phyloP scores from a whole-genome alignment of 805 yeast genomes.

The Allodekkera sacchari region DNA sequence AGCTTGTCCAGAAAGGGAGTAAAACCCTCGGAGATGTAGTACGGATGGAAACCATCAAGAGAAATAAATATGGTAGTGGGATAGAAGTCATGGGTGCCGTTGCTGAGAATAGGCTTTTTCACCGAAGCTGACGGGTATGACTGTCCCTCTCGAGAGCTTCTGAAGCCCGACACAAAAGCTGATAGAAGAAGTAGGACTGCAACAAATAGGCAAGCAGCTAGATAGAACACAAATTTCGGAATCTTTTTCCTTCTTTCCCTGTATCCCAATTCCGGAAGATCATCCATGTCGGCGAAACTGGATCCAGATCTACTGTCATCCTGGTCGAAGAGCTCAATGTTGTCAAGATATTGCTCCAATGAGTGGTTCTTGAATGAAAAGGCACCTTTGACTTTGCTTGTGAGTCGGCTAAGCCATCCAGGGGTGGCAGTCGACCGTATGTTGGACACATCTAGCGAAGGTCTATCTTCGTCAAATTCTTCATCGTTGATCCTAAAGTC shows the following conservation, averaged over 20 bases:
- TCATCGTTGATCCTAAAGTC: conserved; percentile 17
- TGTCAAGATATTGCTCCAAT: conserved; percentile 14
- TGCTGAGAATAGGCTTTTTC: conserved; percentile 27
- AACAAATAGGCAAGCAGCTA: too few species aligned
- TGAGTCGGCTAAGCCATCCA: too few species aligned
- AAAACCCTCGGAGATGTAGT: conserved; percentile 51
- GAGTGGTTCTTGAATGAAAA: too few species aligned
- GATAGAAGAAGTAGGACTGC: too few species aligned
- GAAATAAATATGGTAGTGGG: conserved; percentile 80
- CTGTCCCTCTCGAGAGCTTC: too few species aligned
- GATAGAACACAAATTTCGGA: too few species aligned
- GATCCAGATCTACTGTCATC: conserved; percentile 11
- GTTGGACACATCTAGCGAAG: conserved; percentile 11
- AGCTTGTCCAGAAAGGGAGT: conserved; percentile 70
- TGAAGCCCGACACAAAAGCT: too few species aligned
- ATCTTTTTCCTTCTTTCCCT: too few species aligned
- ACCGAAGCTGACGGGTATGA: neutral
- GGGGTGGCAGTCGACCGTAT: too few species aligned
- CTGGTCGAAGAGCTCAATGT: conserved; percentile 10
- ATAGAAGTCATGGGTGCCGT: conserved; percentile 61
- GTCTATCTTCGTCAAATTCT: conserved; percentile 9
- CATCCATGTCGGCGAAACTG: conserved; percentile 15
- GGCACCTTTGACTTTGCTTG: too few species aligned
- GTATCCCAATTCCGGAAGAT: conserved; percentile 5
- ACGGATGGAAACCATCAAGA: conserved; percentile 88